Evolutionary conservation across 129 eudicot species (phyloP).

Genomic region (Escallonia rubra): DNA sequence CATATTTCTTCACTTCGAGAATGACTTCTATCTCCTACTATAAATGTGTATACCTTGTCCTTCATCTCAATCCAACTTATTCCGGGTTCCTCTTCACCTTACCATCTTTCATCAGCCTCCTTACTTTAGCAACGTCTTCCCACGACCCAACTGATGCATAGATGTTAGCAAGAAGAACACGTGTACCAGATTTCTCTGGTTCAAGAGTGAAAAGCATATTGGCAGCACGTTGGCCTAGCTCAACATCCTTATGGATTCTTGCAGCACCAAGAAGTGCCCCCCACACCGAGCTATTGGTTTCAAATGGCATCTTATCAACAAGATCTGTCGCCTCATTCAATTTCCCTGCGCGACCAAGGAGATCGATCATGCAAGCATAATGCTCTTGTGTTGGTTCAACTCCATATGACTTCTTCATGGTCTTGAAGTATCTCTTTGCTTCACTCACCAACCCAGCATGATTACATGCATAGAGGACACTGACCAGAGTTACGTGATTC

Average conservation of each 20-base stretch:
- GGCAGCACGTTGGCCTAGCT: conserved; percentile 73
- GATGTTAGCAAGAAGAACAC: conserved; percentile 72
- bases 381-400: conserved; percentile 74
- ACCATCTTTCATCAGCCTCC: conserved; percentile 64
- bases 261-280: conserved; percentile 96
- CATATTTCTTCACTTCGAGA: conserved; percentile 52
- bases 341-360: conserved; percentile 73
- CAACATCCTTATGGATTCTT: conserved; percentile 66
- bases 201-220: conserved; percentile 51
- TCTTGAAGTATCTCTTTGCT: conserved; percentile 56
- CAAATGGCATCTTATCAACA: conserved; percentile 72
- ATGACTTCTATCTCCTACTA: conserved; percentile 77
- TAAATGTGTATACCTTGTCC: conserved; percentile 63
- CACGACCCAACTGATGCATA: conserved; percentile 84
- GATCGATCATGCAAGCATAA: conserved; percentile 88
- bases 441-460: conserved; percentile 73
- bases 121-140: conserved; percentile 59
- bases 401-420: conserved; percentile 49
- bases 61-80: conserved; percentile 90
- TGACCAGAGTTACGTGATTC: conserved; percentile 75
- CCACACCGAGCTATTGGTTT: conserved; percentile 75
- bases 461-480: conserved; percentile 76
- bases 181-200: conserved; percentile 86
- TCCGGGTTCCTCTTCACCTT: conserved; percentile 84
- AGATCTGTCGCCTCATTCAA: conserved; percentile 66